Evolutionary conservation across 768 basidiomycete species (phyloP), one percentile per base, ranked within the genome.

Genomic region (Neoboletus magnificus): DNA sequence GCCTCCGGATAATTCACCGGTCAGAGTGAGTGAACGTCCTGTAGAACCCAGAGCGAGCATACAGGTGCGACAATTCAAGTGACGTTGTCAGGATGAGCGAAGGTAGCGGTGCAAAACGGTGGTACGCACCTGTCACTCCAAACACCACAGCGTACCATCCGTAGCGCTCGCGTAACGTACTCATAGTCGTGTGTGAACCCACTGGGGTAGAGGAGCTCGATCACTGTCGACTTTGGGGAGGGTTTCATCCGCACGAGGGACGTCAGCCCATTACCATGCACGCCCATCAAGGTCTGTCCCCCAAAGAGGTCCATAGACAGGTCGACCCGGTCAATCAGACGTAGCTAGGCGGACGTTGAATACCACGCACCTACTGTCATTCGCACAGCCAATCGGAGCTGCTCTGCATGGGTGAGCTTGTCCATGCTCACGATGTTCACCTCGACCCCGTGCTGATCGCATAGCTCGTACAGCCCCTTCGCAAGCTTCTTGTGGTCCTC

Each of bases 191-290:
- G 80, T 11, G 93, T 90, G 66, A 94, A 94, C 4, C 93, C 92
- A 39, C 79, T 79, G 0, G 87, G 87, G 70, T 78, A 91, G 71
- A 93, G 93, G 73, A 97, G 93, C 65, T 97, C 94, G 66, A 96
- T 91, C 32, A 97, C 92, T 0, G 94, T 93, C 32, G 91, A 81
- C 18, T 86, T 78, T 5, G 85, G 85, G 4, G 82, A 83, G 2
- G 91, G 89, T 23, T 89, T 86, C 94, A 96, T 97, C 93, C 93
- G 96, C 6, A 97, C 68, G 1, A 95, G 79, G 29, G 91, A 81
- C 0, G 93, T 95, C 36, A 97, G 70, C 33, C 91, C 94, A 65
- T 97, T 96, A 11, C 93, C 93, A 63, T 96, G 93, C 16, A 96
- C 88, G 54, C 93, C 93, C 81, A 95, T 87, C 86, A 96, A 81